Base-by-base conservation (phyloP, 345 rosid species). In the Streptanthus diversifolius region DNA sequence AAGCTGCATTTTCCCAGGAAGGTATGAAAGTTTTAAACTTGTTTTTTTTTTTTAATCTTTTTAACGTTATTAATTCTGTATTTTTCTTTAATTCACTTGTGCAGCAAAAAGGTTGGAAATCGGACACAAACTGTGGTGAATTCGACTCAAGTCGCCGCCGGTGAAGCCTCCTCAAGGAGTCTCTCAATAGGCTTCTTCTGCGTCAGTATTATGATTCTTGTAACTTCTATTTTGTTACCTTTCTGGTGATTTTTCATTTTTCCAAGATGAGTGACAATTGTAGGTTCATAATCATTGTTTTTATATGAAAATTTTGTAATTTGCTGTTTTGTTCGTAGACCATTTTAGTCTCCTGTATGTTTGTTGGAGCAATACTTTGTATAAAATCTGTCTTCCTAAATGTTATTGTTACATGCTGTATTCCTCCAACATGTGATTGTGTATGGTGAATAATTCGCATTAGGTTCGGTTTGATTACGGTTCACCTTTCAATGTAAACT, bases 1-100 rank as follows among this genome's bases (percentile, higher is more conserved):
- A 66, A 85, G 83, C 83, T 93, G 98, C 85, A 79, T 83, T 75
- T 93, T 91, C 84, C 95, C 92, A 5, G 98, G 98, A 83, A 93
- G 98, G 98, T 93, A 80, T 77, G 83, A 36, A 66, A 39, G 12
- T 22, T 52, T 3, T 64, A 5, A 60, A 40, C 68, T 30, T 9
- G 3, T 43, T 25, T 22, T 5, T 17, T 33, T n/a, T n/a, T n/a
- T n/a, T n/a, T n/a, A n/a, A 49, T 40, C 3, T 8, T 4, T 56
- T 2, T 41, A 24, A 73, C 9, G 12, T 43, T 7, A 8, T 17
- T 30, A 22, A 32, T 13, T 41, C 11, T 29, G 51, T 11, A n/a
- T 15, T 51, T 3, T 37, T 52, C 15, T 39, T 21, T 3, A 21
- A 32, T 47, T 65, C 5, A 32, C 14, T 32, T 40, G 29, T n/a